Conservation (phyloP, 345 rosid genomes). For the Euphorbia pulcherrima region DNA sequence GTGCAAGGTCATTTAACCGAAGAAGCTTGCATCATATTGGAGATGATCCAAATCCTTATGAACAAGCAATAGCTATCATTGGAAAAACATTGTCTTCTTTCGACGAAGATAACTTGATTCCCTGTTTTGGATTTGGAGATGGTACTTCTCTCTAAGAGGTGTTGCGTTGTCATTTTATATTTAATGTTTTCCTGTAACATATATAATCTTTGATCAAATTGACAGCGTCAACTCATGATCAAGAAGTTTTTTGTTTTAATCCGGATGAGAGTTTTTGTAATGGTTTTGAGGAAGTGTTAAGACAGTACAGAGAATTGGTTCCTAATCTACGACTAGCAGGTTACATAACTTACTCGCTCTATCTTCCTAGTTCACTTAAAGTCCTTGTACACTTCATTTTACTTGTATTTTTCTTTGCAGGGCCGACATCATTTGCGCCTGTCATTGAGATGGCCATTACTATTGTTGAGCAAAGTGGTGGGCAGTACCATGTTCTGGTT, state of each 20-base stretch:
- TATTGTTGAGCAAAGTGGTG: conserved; percentile 80
- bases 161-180: conserved; percentile 1
- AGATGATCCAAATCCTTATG: conserved; percentile 57
- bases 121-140: conserved; percentile 90
- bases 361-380: neutral
- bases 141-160: conserved; percentile 15
- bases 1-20: conserved; percentile 61
- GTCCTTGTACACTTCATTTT: conserved; percentile 1
- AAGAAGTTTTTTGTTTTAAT: conserved; percentile 87
- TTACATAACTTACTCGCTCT: conserved; percentile 14
- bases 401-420: conserved; percentile 30
- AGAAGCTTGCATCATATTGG: conserved; percentile 67
- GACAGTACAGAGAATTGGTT: conserved; percentile 63
- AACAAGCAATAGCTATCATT: conserved; percentile 72
- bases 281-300: conserved; percentile 88
- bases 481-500: conserved; percentile 89
- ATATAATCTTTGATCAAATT: neutral
- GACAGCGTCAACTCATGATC: conserved; percentile 88
- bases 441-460: conserved; percentile 92
- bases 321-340: conserved; percentile 90
- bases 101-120: conserved; percentile 80
- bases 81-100: conserved; percentile 69
- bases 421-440: conserved; percentile 98
- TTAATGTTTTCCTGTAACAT: neutral
- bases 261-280: conserved; percentile 56